Conservation (phyloP, 208 protist genomes). For the Leishmania amazonensis region DNA sequence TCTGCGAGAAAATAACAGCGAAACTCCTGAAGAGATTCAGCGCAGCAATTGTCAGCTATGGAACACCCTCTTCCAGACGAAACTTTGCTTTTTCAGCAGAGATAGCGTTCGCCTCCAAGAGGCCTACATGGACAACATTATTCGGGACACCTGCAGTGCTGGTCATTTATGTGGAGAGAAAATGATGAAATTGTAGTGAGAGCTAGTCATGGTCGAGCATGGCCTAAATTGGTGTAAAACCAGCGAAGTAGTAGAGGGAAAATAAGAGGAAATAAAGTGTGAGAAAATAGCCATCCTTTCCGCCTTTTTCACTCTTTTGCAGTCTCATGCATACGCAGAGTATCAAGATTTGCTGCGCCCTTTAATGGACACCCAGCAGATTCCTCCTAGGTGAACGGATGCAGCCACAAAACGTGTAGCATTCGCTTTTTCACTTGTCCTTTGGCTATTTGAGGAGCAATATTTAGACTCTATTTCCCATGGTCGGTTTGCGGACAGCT, state of each 20-base stretch:
- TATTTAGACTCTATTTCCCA: not conserved
- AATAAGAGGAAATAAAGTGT: not conserved
- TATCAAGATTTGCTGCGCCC: not conserved
- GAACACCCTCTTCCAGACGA: constrained; percentile 42
- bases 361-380: not conserved
- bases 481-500: not conserved
- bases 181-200: not conserved
- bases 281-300: not conserved
- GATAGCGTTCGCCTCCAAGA: constrained; percentile 48
- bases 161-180: constrained; percentile 1
- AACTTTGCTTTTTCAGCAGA: constrained; percentile 54
- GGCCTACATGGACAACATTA: constrained; percentile 46
- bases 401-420: not conserved
- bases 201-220: not conserved
- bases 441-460: not conserved
- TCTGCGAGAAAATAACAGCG: constrained; percentile 51
- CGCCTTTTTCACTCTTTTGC: not conserved
- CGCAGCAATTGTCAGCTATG: constrained; percentile 44
- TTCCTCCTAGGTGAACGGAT: not conserved
- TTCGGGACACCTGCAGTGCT: constrained; percentile 17
- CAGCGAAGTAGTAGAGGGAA: not conserved
- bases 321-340: not conserved
- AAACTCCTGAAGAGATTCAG: constrained; percentile 51
- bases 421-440: not conserved
- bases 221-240: not conserved